These are phyloP conservation scores for Chlorociboria aeruginascens DNA, from an alignment of 495 filamentous ascomycete species.

Conservation along the genomic window DNA sequence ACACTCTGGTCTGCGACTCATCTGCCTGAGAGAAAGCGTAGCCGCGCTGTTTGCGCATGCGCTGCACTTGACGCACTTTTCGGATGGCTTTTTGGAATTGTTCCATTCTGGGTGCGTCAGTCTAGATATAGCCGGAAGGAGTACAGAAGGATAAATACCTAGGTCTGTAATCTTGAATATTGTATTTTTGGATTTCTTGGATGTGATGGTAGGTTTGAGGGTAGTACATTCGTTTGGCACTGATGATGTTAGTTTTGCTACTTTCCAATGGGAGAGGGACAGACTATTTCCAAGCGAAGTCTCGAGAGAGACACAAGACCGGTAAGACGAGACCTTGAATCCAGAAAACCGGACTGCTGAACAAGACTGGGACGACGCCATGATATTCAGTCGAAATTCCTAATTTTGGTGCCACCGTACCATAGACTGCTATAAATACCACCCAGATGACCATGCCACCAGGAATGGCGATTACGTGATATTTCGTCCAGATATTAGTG, in stretches of 20 bases:
- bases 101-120: constrained; percentile 59
- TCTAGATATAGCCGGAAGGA: background rate
- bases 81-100: constrained; percentile 99
- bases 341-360: constrained; percentile 79
- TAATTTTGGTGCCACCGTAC: constrained; percentile 76
- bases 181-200: constrained; percentile 99
- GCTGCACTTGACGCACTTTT: constrained; percentile 95
- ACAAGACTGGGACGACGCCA: constrained; percentile 70
- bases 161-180: constrained; percentile 96
- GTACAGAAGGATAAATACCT: constrained; percentile 36
- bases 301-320: constrained; percentile 71
- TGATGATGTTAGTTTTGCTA: constrained; percentile 21
- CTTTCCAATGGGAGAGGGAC: constrained; percentile 2
- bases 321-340: constrained; percentile 74
- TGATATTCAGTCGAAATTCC: constrained; percentile 76
- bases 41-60: constrained; percentile 97
- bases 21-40: constrained; percentile 98
- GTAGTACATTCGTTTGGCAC: constrained; percentile 89
- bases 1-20: constrained; percentile 81
- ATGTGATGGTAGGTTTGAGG: constrained; percentile 97
- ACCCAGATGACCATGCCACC: constrained; percentile 90
- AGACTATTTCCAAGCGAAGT: constrained; percentile 66
- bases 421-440: constrained; percentile 79
- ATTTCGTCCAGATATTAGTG: constrained; percentile 98
- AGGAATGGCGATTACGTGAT: constrained; percentile 89